Conservation (phyloP, 495 filamentous ascomycete genomes). For the Xylaria nigripes region DNA sequence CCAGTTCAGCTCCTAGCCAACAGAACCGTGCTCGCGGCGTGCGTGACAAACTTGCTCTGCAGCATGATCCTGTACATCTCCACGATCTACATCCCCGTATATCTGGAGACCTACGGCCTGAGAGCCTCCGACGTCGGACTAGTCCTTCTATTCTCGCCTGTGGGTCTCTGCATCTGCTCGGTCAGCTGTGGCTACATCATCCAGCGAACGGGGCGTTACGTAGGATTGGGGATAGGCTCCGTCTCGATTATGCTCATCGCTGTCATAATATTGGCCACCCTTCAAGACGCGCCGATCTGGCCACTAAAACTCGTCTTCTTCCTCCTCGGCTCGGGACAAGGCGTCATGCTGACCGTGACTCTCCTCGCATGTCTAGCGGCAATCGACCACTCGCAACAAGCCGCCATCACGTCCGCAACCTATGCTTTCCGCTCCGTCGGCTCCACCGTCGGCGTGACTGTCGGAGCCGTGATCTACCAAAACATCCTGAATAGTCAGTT, state of each 20-base stretch:
- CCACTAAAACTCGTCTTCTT: conserved; percentile 62
- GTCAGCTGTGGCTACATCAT: conserved; percentile 66
- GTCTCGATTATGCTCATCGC: conserved; percentile 47
- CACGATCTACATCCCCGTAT: conserved; percentile 74
- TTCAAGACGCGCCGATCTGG: conserved; percentile 53
- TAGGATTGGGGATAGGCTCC: conserved; percentile 46
- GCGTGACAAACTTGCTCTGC: conserved; percentile 66
- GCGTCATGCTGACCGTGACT: conserved; percentile 70
- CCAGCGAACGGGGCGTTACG: conserved; percentile 69
- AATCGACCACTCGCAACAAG: conserved; percentile 74
- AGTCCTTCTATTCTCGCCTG: conserved; percentile 55
- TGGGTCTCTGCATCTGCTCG: conserved; percentile 65
- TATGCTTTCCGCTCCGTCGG: conserved; percentile 80
- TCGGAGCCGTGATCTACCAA: conserved; percentile 73
- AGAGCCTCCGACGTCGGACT: conserved; percentile 64
- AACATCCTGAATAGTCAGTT: conserved; percentile 59
- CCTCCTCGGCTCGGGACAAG: conserved; percentile 61
- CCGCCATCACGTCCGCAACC: conserved; percentile 74
- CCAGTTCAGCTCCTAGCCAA: conserved; percentile 69
- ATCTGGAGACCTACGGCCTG: conserved; percentile 68
- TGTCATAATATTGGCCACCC: conserved; percentile 43
- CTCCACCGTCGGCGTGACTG: conserved; percentile 71
- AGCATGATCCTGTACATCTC: conserved; percentile 51
- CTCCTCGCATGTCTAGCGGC: conserved; percentile 72
- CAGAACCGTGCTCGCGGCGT: conserved; percentile 64